A percentile compares a stretch with the other conserved stretches of the same genome.
Evolutionary conservation across 257 asterid genomes (phyloP).

Genomic region (Linderniella brevidens): DNA sequence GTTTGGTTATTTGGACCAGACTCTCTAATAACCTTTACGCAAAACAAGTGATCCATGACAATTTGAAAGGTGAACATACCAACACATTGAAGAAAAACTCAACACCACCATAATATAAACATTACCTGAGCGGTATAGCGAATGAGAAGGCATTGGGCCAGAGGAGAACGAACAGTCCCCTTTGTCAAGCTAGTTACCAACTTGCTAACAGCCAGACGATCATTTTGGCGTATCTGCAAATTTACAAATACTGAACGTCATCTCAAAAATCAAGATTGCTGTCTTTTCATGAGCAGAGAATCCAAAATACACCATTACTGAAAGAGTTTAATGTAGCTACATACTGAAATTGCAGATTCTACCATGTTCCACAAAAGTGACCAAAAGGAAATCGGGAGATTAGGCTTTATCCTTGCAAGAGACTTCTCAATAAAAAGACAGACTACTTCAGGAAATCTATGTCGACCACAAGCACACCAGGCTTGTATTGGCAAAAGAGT

Average conservation of each 20-base stretch:
- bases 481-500: too few species aligned
- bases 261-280: slow-evolving; percentile 8
- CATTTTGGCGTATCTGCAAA: slow-evolving; percentile 72
- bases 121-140: slow-evolving; percentile 68
- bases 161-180: slow-evolving; percentile 68
- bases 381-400: not conserved
- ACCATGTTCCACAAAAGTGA: not conserved
- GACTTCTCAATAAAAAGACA: too few species aligned
- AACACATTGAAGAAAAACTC: not conserved
- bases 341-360: too few species aligned
- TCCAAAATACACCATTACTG: too few species aligned
- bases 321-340: too few species aligned
- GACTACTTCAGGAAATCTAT: too few species aligned
- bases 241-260: slow-evolving; percentile 10
- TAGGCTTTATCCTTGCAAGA: not conserved
- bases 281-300: not conserved
- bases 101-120: slow-evolving; percentile 1
- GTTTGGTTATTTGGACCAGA: slow-evolving; percentile 42
- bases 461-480: too few species aligned
- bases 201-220: slow-evolving; percentile 77
- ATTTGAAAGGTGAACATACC: slow-evolving; percentile 2
- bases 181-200: slow-evolving; percentile 68
- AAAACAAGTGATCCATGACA: slow-evolving; percentile 3
- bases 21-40: slow-evolving; percentile 54
- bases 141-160: slow-evolving; percentile 81